phyloP scores from a whole-genome alignment of 352 stramenopile species.

The Globisporangium takayamanum region DNA sequence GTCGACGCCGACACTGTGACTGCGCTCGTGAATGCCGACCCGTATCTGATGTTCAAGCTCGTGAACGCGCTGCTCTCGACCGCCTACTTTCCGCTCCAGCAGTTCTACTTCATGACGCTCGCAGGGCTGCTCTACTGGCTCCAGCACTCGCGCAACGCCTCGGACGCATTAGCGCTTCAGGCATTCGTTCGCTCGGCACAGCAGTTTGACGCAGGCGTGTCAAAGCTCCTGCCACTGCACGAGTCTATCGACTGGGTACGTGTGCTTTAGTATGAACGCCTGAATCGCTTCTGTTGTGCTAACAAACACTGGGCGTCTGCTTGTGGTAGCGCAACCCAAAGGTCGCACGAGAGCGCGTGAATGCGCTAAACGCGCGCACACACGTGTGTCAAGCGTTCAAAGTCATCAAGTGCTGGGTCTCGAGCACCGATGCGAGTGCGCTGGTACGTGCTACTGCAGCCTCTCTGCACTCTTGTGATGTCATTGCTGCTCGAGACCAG shows the following conservation, averaged over 20 bases:
- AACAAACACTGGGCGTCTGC: background rate
- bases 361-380: constrained; percentile 21
- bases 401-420: constrained; percentile 30
- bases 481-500: background rate
- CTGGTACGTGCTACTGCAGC: constrained; percentile 16
- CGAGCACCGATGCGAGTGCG: constrained; percentile 9
- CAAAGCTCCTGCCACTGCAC: constrained; percentile 26
- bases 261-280: background rate
- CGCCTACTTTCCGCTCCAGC: constrained; percentile 58
- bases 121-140: constrained; percentile 30
- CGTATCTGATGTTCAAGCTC: constrained; percentile 25
- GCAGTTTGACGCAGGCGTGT: constrained; percentile 22
- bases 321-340: constrained; percentile 11
- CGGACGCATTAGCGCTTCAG: background rate
- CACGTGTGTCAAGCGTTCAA: constrained; percentile 18
- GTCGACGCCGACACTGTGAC: constrained; percentile 17
- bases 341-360: constrained; percentile 18
- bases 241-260: constrained; percentile 39
- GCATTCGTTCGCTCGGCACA: constrained; percentile 14
- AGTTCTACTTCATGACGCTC: constrained; percentile 50
- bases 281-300: background rate
- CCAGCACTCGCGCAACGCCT: constrained; percentile 9
- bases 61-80: constrained; percentile 40
- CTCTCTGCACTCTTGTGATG: background rate
- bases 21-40: constrained; percentile 22